Conservation (phyloP, 2,329 filamentous ascomycete genomes). For the Graphilbum sp. region DNA sequence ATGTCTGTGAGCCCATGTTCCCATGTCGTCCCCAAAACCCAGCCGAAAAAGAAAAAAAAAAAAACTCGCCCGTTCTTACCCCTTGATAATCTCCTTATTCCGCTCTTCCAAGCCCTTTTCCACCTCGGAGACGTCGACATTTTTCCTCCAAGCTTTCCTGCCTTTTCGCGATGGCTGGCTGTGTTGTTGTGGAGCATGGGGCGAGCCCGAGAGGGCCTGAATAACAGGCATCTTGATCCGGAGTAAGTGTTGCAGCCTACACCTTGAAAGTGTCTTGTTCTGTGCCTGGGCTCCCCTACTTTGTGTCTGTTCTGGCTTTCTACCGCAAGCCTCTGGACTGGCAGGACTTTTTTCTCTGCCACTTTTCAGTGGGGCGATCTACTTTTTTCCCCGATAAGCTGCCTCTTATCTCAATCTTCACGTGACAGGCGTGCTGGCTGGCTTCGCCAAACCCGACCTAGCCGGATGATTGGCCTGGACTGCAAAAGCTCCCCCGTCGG, state of each 20-base stretch:
- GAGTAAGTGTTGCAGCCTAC: background rate
- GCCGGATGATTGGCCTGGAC: constrained; percentile 1
- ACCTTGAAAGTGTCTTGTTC: background rate
- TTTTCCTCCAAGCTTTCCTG: constrained; percentile 98
- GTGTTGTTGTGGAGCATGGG: constrained; percentile 57
- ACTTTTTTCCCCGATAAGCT: constrained; percentile 1
- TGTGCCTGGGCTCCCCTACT: no score
- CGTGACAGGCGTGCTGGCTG: no score
- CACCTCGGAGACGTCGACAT: constrained; percentile 83
- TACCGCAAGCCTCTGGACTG: background rate
- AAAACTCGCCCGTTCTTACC: constrained; percentile 33
- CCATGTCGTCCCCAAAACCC: no score
- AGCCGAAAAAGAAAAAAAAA: background rate
- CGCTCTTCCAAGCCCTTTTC: constrained; percentile 67
- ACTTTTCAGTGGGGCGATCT: constrained; percentile 1
- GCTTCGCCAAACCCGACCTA: background rate
- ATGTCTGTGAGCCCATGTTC: background rate
- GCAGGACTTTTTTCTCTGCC: background rate
- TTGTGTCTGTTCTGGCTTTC: no score
- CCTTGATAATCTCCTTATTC: constrained; percentile 80
- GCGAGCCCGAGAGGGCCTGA: constrained; percentile 28
- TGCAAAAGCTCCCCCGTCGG: background rate
- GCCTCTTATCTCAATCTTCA: no score
- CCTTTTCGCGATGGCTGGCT: constrained; percentile 89
- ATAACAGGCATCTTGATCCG: constrained; percentile 34